Base-by-base conservation (phyloP, 331 rosid genomes). In the Phaseolus coccineus region DNA sequence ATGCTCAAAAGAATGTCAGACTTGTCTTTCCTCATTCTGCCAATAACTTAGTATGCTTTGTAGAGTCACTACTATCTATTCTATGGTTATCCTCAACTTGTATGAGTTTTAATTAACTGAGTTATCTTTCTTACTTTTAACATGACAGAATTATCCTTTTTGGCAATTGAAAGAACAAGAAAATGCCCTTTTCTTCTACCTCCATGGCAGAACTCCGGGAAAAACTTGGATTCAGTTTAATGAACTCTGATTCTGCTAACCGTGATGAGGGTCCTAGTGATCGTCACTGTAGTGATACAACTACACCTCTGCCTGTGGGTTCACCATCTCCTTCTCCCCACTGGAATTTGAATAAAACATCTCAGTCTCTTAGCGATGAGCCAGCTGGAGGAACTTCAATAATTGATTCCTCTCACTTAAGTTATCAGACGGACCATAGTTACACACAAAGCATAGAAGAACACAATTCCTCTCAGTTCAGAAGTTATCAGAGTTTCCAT, bases 131-230 rank as follows among this genome's bases (percentile, higher is more conserved):
- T 39, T 19, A 12, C 8, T 44, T 24, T 74, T 51, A 51, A 15
- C n/a, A 6, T 15, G 59, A 35, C 79, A 75, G 61, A 53, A 44
- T 27, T 70, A 13, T 35, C 50, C 40, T 15, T 15, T 51, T 28
- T 50, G 35, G 63, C 33, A 14, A 67, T 14, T 24, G 62, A 52
- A 69, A 33, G 58, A 33, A 75, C 44, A 30, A 5, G 67, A 44
- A 11, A 15, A 8, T 44, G 40, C 35, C 59, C 0, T 68, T 52
- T 31, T 57, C 72, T 70, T 76, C 79, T 8, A 53, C 80, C 53
- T 63, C 76, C 56, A 59, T 55, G 79, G 51, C 24, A 24, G 57
- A 80, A 76, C 48, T 47, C 59, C 71, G 63, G 46, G 80, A 71
- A 55, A 82, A 84, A 11, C 46, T 33, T 9, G 47, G 39, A 44